These are phyloP conservation scores for Carex littledalei DNA, from an alignment of 176 grass and related monocot genomes.

Conservation along the genomic window DNA sequence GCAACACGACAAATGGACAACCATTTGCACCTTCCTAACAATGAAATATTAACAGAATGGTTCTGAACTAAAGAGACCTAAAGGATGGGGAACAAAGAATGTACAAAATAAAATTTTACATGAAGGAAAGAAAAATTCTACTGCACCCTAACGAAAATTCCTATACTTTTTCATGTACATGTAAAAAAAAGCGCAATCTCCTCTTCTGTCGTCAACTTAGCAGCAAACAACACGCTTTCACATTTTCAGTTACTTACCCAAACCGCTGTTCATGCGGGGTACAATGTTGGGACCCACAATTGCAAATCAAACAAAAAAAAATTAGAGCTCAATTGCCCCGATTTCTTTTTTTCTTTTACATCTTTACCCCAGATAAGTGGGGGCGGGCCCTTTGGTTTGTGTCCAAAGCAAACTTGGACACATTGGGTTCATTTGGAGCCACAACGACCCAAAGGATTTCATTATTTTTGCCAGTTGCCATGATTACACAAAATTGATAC, in stretches of 20 bases:
- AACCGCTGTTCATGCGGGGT: neutral
- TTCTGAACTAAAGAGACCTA: slow-evolving; percentile 14
- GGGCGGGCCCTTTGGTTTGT: slow-evolving; percentile 17
- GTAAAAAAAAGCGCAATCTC: slow-evolving; percentile 16
- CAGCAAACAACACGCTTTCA: slow-evolving; percentile 4
- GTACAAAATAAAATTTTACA: slow-evolving; percentile 29
- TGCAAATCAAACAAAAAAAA: slow-evolving; percentile 9
- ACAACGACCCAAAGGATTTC: slow-evolving; percentile 29
- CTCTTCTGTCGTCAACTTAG: neutral
- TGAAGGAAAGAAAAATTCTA: neutral
- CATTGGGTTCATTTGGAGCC: slow-evolving; percentile 39
- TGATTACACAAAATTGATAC: slow-evolving; percentile 31
- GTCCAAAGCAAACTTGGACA: slow-evolving; percentile 32
- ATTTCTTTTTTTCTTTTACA: neutral
- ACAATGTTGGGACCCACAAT: slow-evolving; percentile 24
- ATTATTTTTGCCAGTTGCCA: slow-evolving; percentile 27
- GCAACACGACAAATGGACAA: slow-evolving; percentile 1
- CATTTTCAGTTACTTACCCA: neutral
- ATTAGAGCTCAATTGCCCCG: slow-evolving; percentile 1
- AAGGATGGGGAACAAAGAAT: neutral
- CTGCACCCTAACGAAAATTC: slow-evolving; percentile 24
- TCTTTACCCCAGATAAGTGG: slow-evolving; percentile 8
- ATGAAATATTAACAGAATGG: slow-evolving; percentile 24
- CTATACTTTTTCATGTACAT: slow-evolving; percentile 28
- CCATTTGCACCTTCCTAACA: slow-evolving; percentile 6